Evolutionary conservation across 352 stramenopile species (phyloP), one percentile per base, ranked within the genome.

Genomic region (Pythium sp.): DNA sequence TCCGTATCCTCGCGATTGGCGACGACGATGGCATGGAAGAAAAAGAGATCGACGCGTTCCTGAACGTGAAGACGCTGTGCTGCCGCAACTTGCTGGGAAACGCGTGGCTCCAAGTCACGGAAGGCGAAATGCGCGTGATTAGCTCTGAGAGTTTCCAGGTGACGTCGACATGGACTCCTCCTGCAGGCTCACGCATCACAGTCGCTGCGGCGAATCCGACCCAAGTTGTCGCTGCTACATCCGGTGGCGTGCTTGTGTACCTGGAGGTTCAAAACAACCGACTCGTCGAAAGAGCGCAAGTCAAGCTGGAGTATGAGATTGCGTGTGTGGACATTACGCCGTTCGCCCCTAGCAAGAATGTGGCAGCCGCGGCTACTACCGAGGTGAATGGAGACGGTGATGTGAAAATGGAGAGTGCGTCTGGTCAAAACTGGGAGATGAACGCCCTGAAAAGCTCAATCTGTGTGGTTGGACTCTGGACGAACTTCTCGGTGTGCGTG

Each of bases 51-150:
- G 51, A 75, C 32, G 78, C 86, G 20, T 97, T 98, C 67, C 67
- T 64, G 5, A 92, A 95, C 64, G 79, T 80, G 0, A 94, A 97
- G 61, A 99, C 96, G 5, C 76, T 99, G 14, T 92, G 94, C 69
- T 98, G 97, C 68, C 86, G 90, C 55, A 99, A 99, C 76, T 72
- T 99, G 55, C 55, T 83, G 56, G 87, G 87, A 5, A 80, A 97
- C 57, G 67, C 87, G 49, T 94, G 86, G 87, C 67, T 99, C 9
- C 98, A 99, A 84, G 94, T 99, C 43, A 99, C 97, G 0, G 89
- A 98, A 66, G 78, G 75, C 2, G 84, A 97, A 69, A 84, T 98
- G 56, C 90, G 92, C n/a, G 72, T 99, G 22, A 84, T 98, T 1
- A 81, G 81, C 38, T 94, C 83, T 28, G 69, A 77, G 22, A 83